Base-by-base conservation (phyloP, 2,329 filamentous ascomycete genomes). In the Rhytidhysteron rufulum region DNA sequence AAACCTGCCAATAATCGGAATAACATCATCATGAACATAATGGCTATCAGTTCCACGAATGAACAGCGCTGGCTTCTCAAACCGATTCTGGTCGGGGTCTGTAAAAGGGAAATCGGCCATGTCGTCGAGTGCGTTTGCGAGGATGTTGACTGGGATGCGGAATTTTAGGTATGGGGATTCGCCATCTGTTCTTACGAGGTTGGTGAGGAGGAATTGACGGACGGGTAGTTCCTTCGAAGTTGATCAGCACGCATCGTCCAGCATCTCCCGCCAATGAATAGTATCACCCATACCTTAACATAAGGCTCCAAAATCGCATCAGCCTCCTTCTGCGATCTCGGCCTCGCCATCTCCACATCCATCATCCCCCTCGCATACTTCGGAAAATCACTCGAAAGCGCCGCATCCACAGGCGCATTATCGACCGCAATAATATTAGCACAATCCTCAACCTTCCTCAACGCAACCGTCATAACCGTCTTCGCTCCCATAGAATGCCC, bases 401-500 rank as follows among this genome's bases (percentile, higher is more conserved):
- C 77, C 11, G 85, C 86, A 60, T 94, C 88, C 7, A 95, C 76
- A 2, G 91, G 91, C 4, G 90, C 88, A 60, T 97, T 97, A 70
- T 97, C 91, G 10, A 97, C 89, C 2, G 88, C 77, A 20, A 96
- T 77, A 37, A 97, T 71, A 53, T 84, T 80, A 13, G 76, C 73
- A 43, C 95, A 75, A 3, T 82, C 69, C 5, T 79, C 70, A 0
- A 88, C 87, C 1, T 80, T 75, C 31, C 77, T 73, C 25, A 97
- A 77, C 3, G 88, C 88, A 43, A 96, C 72, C 0, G 85, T 75
- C 91, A 97, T 96, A 53, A 88, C 88, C 2, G 85, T 83, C 72
- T 97, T 97, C 34, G 91, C 91, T 48, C 93, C 91, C 91, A 97
- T 97, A 2, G 88, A 95, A 68, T 97, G 93, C 0, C 91, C 91